Conservation (phyloP, 371 early-diverging fungal genomes). For the Syncephalastrum monosporum region DNA sequence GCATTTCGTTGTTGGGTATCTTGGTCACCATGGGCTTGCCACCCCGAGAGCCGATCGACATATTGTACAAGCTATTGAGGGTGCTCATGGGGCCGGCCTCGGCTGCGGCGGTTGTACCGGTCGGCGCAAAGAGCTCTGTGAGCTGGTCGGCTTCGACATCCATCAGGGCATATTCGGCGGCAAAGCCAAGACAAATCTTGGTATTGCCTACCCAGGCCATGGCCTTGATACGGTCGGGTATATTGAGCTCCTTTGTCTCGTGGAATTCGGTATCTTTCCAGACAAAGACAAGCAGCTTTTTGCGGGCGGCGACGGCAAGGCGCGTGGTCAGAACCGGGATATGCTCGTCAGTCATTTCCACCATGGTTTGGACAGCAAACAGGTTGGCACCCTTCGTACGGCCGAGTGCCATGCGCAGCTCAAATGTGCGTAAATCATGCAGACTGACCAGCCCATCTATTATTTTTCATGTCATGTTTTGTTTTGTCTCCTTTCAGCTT, state of each 20-base stretch:
- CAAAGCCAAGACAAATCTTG: slow-evolving; percentile 67
- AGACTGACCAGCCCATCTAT: slow-evolving; percentile 71
- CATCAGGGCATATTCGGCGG: slow-evolving; percentile 67
- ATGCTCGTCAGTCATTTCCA: slow-evolving; percentile 62
- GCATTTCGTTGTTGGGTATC: slow-evolving; percentile 70
- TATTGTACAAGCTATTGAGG: slow-evolving; percentile 45
- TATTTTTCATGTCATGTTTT: neutral
- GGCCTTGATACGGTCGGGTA: slow-evolving; percentile 66
- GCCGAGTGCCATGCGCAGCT: slow-evolving; percentile 62
- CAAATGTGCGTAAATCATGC: slow-evolving; percentile 74
- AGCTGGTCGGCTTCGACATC: slow-evolving; percentile 58
- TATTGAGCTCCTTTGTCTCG: slow-evolving; percentile 60
- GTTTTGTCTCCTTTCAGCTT: too few species aligned
- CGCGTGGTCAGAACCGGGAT: slow-evolving; percentile 76
- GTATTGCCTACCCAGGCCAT: slow-evolving; percentile 71
- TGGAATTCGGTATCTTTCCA: slow-evolving; percentile 80
- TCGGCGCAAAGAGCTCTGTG: slow-evolving; percentile 51
- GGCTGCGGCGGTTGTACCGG: slow-evolving; percentile 23
- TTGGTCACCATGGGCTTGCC: slow-evolving; percentile 68
- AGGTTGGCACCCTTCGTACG: slow-evolving; percentile 76
- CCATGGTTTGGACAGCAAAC: slow-evolving; percentile 72
- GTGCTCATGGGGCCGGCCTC: slow-evolving; percentile 47
- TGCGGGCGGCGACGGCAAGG: slow-evolving; percentile 72
- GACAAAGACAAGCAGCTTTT: slow-evolving; percentile 68
- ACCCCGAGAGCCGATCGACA: slow-evolving; percentile 60